These are phyloP conservation scores for Candida ipomoeae DNA, from an alignment of 805 yeast genomes.

Conservation along the genomic window DNA sequence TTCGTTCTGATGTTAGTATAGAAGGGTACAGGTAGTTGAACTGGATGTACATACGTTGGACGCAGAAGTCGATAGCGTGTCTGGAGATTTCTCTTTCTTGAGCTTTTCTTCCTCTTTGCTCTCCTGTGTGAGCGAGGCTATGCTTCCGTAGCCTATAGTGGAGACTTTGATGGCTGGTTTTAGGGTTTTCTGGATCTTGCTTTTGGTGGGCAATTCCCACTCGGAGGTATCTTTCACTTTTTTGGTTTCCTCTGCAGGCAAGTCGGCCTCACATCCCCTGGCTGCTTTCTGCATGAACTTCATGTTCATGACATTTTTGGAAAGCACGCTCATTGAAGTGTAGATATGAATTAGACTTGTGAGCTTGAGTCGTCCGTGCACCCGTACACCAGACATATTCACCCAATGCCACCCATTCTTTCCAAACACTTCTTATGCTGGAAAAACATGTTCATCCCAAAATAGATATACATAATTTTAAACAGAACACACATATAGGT, in stretches of 20 bases:
- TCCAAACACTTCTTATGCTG: background rate
- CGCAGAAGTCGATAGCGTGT: background rate
- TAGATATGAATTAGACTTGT: background rate
- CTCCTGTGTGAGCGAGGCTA: constrained; percentile 17
- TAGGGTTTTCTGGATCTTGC: constrained; percentile 23
- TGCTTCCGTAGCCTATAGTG: constrained; percentile 40
- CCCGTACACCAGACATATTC: background rate
- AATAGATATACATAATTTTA: too few species aligned
- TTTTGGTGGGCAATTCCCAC: constrained; percentile 42
- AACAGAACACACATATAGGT: background rate
- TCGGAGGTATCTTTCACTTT: constrained; percentile 49
- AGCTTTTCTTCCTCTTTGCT: constrained; percentile 5
- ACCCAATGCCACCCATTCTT: background rate
- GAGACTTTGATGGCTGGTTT: constrained; percentile 22
- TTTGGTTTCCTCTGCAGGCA: constrained; percentile 25
- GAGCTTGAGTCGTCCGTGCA: background rate
- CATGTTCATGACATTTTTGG: constrained; percentile 80
- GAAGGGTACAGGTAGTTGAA: background rate
- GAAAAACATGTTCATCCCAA: too few species aligned
- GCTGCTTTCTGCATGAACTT: constrained; percentile 51
- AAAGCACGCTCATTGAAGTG: constrained; percentile 24
- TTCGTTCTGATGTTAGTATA: constrained; percentile 2
- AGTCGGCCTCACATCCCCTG: constrained; percentile 29
- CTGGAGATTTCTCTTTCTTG: background rate
- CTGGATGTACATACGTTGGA: background rate